A percentile compares a stretch with the other conserved stretches of the same genome.
These are phyloP conservation scores for Globisporangium paroecandrum DNA, from an alignment of 352 stramenopile species.

Conservation along the genomic window DNA sequence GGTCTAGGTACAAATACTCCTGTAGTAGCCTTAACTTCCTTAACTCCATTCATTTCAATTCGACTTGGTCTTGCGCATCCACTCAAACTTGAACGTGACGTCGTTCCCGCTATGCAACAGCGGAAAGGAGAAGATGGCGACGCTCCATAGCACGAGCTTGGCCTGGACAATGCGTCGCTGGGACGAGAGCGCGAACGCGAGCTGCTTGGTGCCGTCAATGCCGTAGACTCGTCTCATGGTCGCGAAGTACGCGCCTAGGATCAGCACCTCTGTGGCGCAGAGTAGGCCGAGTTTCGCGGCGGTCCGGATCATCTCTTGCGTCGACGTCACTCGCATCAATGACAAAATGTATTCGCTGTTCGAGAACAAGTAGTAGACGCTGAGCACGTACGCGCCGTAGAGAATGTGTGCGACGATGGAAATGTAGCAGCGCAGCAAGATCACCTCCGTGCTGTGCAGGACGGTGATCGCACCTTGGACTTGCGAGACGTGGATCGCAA, in stretches of 20 bases:
- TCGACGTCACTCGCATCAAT: neutral
- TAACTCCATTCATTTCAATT: neutral
- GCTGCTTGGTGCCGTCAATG: constrained; percentile 20
- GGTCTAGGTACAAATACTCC: no score
- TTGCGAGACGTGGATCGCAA: neutral
- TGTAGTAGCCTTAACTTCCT: no score
- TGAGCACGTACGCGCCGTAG: constrained; percentile 20
- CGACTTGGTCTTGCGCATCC: neutral
- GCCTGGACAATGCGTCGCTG: constrained; percentile 23
- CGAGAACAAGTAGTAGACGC: constrained; percentile 21
- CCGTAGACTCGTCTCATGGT: constrained; percentile 16
- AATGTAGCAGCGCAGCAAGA: constrained; percentile 32
- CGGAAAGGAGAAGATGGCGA: constrained; percentile 28
- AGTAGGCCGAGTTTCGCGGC: neutral
- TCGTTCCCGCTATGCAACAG: constrained; percentile 28
- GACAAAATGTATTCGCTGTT: constrained; percentile 16
- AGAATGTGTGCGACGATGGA: constrained; percentile 27
- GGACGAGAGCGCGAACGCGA: constrained; percentile 28
- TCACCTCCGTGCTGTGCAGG: constrained; percentile 29
- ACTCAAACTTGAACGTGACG: constrained; percentile 14
- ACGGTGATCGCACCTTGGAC: constrained; percentile 15
- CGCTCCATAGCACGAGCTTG: constrained; percentile 22
- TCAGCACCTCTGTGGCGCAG: constrained; percentile 18
- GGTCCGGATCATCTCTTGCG: neutral
- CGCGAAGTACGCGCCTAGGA: constrained; percentile 21